These are phyloP conservation scores for Neofusicoccum umdonicola DNA, from an alignment of 2,329 filamentous ascomycete genomes.

Conservation along the genomic window DNA sequence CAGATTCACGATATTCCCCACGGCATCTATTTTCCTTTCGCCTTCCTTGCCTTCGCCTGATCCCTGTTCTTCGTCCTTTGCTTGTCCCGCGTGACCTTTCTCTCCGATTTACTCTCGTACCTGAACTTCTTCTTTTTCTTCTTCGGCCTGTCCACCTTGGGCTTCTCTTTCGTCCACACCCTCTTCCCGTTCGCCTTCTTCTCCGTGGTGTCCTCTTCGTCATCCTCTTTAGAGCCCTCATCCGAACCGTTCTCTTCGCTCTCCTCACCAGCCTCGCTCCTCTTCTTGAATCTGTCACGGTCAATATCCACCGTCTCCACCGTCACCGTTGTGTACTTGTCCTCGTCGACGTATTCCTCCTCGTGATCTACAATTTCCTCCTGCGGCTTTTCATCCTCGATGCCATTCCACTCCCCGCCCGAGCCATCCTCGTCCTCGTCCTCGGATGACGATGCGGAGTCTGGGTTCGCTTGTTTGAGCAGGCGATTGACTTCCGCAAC, in stretches of 20 bases:
- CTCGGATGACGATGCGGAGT: slow-evolving; percentile 20
- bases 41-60: slow-evolving; percentile 59
- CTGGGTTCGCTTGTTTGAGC: slow-evolving; percentile 59
- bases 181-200: slow-evolving; percentile 46
- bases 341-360: slow-evolving; percentile 94
- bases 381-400: slow-evolving; percentile 46
- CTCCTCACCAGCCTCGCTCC: slow-evolving; percentile 36
- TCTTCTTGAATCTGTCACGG: slow-evolving; percentile 66
- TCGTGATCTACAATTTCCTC: slow-evolving; percentile 69
- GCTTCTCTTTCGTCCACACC: slow-evolving; percentile 53
- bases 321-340: slow-evolving; percentile 91
- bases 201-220: slow-evolving; percentile 35
- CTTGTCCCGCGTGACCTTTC: slow-evolving; percentile 61
- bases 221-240: slow-evolving; percentile 28
- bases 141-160: slow-evolving; percentile 53
- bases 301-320: slow-evolving; percentile 84
- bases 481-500: slow-evolving; percentile 72
- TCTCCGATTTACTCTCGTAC: slow-evolving; percentile 85
- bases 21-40: slow-evolving; percentile 18
- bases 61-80: slow-evolving; percentile 69
- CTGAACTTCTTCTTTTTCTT: slow-evolving; percentile 89
- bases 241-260: slow-evolving; percentile 28
- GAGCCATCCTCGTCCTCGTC: slow-evolving; percentile 41
- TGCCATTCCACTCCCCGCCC: slow-evolving; percentile 59
- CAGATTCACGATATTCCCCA: neutral